Base-by-base conservation (phyloP, 306 rosid species). In the Medicago truncatula region DNA sequence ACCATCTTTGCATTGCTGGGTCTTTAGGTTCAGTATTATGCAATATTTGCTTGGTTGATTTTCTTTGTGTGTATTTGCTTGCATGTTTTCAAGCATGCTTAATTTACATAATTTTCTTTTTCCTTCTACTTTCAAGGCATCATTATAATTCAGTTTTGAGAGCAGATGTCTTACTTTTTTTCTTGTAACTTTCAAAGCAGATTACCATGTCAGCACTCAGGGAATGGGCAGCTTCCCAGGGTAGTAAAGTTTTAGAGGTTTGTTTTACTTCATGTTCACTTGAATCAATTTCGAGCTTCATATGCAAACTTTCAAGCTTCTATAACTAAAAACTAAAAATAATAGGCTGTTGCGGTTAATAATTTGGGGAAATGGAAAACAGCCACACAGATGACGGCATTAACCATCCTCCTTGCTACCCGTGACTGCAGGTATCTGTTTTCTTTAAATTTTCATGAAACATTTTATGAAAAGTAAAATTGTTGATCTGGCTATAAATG, bases 281-380 rank as follows among this genome's bases (percentile, higher is more conserved):
- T 40, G 18, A 79, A 54, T 66, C 8, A 17, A 58, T 59, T 82
- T 39, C 56, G 21, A 75, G 31, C 57, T 23, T 62, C 47, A 49
- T 70, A 72, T 61, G 2, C 9, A 14, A 67, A 75, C 63, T 52
- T 18, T 62, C 20, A 12, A 39, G 54, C 74, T 39, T 67, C 60
- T 58, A 40, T 13, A 38, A 41, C 53, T 49, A 74, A 63, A 63
- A 34, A 46, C 76, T 44, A 25, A 41, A 47, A 16, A 34, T 25
- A 60, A 68, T 46, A 94, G 98, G 98, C 96, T 79, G 97, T 94
- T 81, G 98, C 97, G 76, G 98, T 94, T 80, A 94, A 91, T 90
- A 91, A 85, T 88, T 86, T 91, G 97, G 98, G 97, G 43, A 94
- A 94, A 89, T 94, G 96, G 97, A 94, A 94, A 91, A 94, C 98